A percentile compares a stretch with the other conserved stretches of the same genome.
Evolutionary conservation across 805 yeast species (phyloP).

Genomic region (Alloascoidea hylecoeti): DNA sequence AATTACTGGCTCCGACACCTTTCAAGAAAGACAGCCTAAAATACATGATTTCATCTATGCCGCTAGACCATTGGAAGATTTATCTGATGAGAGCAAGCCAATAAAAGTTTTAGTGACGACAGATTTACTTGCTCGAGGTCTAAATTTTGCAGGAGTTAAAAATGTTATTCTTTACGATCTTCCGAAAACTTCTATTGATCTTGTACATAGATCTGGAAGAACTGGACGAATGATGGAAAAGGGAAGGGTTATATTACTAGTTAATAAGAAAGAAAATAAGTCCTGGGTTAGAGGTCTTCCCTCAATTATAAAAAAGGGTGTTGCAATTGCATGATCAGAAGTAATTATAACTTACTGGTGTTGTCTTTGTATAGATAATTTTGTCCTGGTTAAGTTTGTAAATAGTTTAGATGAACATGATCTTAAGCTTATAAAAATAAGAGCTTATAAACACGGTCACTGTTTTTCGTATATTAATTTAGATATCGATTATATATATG

Average conservation of each 20-base stretch:
- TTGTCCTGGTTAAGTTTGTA: too few species aligned
- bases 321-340: conserved; percentile 18
- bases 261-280: conserved; percentile 49
- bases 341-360: too few species aligned
- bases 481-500: too few species aligned
- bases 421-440: too few species aligned
- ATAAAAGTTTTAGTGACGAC: conserved; percentile 74
- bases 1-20: conserved; percentile 49
- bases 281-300: conserved; percentile 78
- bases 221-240: conserved; percentile 86
- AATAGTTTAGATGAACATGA: too few species aligned
- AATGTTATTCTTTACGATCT: conserved; percentile 77
- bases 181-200: conserved; percentile 73
- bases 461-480: too few species aligned
- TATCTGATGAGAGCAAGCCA: conserved; percentile 11
- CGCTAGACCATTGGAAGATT: conserved; percentile 28
- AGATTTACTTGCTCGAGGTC: conserved; percentile 80
- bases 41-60: conserved; percentile 53
- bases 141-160: conserved; percentile 70
- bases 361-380: too few species aligned
- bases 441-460: too few species aligned
- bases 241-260: conserved; percentile 77
- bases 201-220: conserved; percentile 86
- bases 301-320: conserved; percentile 41
- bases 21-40: conserved; percentile 42